Conservation (phyloP, 2,329 filamentous ascomycete species). For the Colletotrichum navitas region DNA sequence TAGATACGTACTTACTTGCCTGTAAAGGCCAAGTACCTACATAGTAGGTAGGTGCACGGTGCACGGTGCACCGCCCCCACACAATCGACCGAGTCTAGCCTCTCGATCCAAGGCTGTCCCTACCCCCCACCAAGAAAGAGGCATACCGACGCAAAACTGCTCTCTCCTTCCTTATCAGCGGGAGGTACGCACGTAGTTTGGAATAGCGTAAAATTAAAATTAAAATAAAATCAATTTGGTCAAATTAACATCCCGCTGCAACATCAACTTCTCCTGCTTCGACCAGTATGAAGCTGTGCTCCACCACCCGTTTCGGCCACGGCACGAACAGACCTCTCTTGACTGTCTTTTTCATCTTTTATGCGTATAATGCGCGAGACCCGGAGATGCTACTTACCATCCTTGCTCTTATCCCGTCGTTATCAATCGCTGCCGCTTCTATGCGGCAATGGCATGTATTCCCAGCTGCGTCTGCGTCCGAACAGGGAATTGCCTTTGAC, state of each 20-base stretch:
- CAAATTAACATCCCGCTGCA: constrained; percentile 20
- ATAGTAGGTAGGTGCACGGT: not conserved
- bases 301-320: not conserved
- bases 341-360: not conserved
- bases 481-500: constrained; percentile 33
- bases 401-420: constrained; percentile 14
- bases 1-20: too few relatives aligned
- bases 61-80: too few relatives aligned
- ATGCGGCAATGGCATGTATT: not conserved
- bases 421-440: constrained; percentile 6
- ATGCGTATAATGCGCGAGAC: not conserved
- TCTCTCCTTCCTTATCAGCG: not conserved
- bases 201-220: not conserved
- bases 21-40: too few relatives aligned
- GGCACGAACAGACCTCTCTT: not conserved
- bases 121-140: constrained; percentile 1
- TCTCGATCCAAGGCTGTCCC: not conserved
- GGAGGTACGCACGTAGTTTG: too few relatives aligned
- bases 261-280: constrained; percentile 25
- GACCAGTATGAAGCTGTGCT: not conserved
- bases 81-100: constrained; percentile 20
- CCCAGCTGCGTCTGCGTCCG: not conserved
- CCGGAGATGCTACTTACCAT: constrained; percentile 21
- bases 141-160: not conserved
- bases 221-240: not conserved